These are phyloP conservation scores for Verticillium zaregamsianum DNA, from an alignment of 2,329 filamentous ascomycete genomes.

Conservation along the genomic window DNA sequence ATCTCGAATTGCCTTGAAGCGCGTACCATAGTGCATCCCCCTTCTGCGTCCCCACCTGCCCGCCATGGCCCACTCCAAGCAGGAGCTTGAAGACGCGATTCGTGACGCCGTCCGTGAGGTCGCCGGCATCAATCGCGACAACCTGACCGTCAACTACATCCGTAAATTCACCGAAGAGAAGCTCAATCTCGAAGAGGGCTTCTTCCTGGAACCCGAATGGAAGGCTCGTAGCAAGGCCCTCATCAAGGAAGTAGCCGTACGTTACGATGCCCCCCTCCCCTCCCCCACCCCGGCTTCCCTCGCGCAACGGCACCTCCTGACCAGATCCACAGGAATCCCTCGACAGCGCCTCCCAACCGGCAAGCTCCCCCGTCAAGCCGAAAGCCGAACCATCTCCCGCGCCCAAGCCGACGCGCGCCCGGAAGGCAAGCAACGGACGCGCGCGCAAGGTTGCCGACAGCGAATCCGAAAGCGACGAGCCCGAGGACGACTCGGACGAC, in stretches of 20 bases:
- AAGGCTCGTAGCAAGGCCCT: conserved; percentile 54
- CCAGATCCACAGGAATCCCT: not conserved
- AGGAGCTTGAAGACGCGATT: conserved; percentile 41
- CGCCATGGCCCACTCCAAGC: conserved; percentile 35
- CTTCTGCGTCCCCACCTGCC: not conserved
- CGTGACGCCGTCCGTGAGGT: conserved; percentile 41
- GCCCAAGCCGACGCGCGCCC: conserved; percentile 10
- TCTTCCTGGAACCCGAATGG: conserved; percentile 48
- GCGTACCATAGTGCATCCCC: not conserved
- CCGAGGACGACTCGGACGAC: conserved; percentile 11
- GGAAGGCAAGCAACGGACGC: not conserved
- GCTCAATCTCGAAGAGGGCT: conserved; percentile 43
- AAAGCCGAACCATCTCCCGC: conserved; percentile 23
- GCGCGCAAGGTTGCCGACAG: conserved; percentile 7
- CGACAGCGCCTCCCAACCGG: conserved; percentile 14
- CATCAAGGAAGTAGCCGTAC: conserved; percentile 52
- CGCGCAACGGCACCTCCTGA: not conserved
- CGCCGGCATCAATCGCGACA: conserved; percentile 38
- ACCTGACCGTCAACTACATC: conserved; percentile 53
- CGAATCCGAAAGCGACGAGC: conserved; percentile 7
- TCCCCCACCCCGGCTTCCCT: not conserved
- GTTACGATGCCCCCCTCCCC: conserved; percentile 16
- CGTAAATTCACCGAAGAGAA: conserved; percentile 48
- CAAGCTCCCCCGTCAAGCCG: not conserved
- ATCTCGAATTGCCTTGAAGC: not conserved